Evolutionary conservation across 2,329 filamentous ascomycete genomes (phyloP).

Genomic region (Ramularia endophylla): DNA sequence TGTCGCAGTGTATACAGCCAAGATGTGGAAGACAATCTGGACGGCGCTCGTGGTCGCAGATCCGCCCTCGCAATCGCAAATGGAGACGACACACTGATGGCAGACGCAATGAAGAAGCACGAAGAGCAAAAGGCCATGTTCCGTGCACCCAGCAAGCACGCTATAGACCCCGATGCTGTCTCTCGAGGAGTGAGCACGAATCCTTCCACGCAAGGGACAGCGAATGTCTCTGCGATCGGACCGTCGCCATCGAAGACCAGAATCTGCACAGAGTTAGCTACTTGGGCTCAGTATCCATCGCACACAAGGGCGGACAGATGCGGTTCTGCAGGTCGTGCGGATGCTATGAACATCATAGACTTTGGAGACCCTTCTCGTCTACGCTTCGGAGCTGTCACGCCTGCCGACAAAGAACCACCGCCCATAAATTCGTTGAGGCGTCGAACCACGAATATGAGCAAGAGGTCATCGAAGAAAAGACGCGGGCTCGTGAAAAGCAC

Average conservation of each 20-base stretch:
- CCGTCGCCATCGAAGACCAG: not conserved
- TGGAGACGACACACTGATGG: conserved; percentile 24
- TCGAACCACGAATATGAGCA: too few relatives aligned
- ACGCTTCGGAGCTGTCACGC: too few relatives aligned
- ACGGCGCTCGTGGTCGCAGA: too few relatives aligned
- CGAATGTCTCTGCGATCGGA: not conserved
- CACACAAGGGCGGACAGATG: not conserved
- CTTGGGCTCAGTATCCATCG: not conserved
- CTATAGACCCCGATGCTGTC: not conserved
- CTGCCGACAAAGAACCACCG: too few relatives aligned
- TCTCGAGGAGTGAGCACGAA: too few relatives aligned
- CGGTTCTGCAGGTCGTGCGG: not conserved
- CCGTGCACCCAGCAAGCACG: conserved; percentile 25
- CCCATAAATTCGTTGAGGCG: too few relatives aligned
- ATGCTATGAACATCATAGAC: conserved; percentile 1
- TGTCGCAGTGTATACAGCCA: too few relatives aligned
- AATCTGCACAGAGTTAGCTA: conserved; percentile 16
- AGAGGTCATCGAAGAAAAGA: too few relatives aligned
- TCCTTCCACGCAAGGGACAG: too few relatives aligned
- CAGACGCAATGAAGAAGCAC: conserved; percentile 28
- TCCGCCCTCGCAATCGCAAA: not conserved
- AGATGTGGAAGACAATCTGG: too few relatives aligned
- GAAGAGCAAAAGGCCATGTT: conserved; percentile 31
- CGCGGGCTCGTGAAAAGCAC: too few relatives aligned
- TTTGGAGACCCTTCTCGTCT: not conserved